Evolutionary conservation across 352 stramenopile species (phyloP).

Genomic region (Hyaloperonospora arabidopsidis): DNA sequence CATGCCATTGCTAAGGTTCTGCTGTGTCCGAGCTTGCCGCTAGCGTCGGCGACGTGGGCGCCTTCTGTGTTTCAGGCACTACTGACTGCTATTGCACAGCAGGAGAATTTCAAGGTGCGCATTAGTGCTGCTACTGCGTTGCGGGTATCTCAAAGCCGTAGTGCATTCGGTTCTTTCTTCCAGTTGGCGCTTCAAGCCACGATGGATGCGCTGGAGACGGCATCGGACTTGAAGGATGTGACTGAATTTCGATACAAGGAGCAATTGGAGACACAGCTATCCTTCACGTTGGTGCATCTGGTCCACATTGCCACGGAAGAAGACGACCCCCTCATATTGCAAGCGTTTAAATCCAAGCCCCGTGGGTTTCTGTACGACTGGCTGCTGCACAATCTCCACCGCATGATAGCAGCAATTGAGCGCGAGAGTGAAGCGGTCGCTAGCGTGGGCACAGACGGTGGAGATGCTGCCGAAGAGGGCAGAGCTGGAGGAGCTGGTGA

Average conservation of each 20-base stretch:
- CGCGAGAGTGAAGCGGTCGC: constrained; percentile 31
- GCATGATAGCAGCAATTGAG: constrained; percentile 66
- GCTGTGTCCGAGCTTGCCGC: constrained; percentile 63
- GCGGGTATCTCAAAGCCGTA: constrained; percentile 58
- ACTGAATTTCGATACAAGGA: constrained; percentile 88
- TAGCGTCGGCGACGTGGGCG: constrained; percentile 71
- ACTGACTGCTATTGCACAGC: constrained; percentile 66
- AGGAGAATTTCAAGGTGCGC: constrained; percentile 87
- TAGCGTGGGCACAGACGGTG: constrained; percentile 19
- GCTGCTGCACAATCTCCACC: constrained; percentile 82
- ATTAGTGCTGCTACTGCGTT: constrained; percentile 77
- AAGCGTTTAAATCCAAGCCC: constrained; percentile 57
- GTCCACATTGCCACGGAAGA: constrained; percentile 69
- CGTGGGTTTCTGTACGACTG: constrained; percentile 81
- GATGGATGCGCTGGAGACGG: constrained; percentile 74
- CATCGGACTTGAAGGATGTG: constrained; percentile 79
- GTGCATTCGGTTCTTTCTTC: constrained; percentile 70
- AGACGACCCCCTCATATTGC: constrained; percentile 61
- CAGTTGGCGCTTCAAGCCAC: constrained; percentile 48
- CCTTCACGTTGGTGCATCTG: constrained; percentile 79
- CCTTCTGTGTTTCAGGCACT: constrained; percentile 70
- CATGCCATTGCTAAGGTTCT: constrained; percentile 84
- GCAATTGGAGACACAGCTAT: constrained; percentile 80
- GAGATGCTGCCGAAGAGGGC: constrained; percentile 23
- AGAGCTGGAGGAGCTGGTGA: constrained; percentile 30